phyloP scores from a whole-genome alignment of 306 rosid genomes.

The Vigna mungo region DNA sequence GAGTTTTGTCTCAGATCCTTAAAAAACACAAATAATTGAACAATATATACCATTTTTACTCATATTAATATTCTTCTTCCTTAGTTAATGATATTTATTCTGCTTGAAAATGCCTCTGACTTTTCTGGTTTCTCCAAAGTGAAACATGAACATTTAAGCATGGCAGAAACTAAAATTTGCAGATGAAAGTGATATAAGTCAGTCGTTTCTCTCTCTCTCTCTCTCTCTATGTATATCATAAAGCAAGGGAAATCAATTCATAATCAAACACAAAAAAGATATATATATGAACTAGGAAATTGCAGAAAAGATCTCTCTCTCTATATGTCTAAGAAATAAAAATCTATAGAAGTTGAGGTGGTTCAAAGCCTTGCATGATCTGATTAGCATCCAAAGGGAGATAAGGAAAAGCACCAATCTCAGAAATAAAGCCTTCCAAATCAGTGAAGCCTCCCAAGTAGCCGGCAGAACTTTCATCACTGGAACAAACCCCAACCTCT shows the following conservation, averaged over 20 bases:
- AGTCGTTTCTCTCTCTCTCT: not conserved
- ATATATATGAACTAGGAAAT: not conserved
- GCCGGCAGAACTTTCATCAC: slow-evolving; percentile 57
- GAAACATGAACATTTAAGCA: not conserved
- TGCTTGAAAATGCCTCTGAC: not conserved
- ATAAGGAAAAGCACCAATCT: slow-evolving; percentile 64
- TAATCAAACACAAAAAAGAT: slow-evolving; percentile 20
- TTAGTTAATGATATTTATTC: not conserved
- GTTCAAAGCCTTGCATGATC: slow-evolving; percentile 63
- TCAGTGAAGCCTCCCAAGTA: slow-evolving; percentile 70
- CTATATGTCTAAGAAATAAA: not conserved
- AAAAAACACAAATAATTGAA: not conserved
- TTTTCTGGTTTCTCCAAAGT: not conserved
- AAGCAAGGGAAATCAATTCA: slow-evolving; percentile 34
- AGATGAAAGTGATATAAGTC: slow-evolving; percentile 24
- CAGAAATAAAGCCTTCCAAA: slow-evolving; percentile 79
- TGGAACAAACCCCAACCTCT: slow-evolving; percentile 52
- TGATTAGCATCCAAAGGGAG: slow-evolving; percentile 62
- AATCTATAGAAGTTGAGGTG: slow-evolving; percentile 55
- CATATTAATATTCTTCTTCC: not conserved
- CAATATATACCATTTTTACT: not conserved
- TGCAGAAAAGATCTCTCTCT: slow-evolving; percentile 1
- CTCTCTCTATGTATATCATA: not conserved
- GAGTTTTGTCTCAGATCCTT: not conserved
- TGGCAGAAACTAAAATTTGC: not conserved